Conservation (phyloP, 192 early-diverging fungal species). For the Entomortierella parvispora region DNA sequence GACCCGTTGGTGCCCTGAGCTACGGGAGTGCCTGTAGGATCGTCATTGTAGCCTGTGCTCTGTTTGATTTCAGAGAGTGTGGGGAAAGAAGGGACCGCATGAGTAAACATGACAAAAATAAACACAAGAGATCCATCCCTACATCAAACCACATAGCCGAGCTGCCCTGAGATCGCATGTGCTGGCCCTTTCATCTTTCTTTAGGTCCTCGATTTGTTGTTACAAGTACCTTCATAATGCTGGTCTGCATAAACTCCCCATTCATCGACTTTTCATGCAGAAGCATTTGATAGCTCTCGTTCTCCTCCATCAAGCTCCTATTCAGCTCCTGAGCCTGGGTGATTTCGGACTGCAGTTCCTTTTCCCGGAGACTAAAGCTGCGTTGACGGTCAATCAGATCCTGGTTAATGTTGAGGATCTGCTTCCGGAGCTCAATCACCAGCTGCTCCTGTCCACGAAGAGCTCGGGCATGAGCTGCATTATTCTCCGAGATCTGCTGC, state of each 20-base stretch:
- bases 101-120: not conserved
- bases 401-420: constrained; percentile 52
- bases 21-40: constrained; percentile 12
- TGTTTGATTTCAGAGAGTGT: not conserved
- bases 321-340: constrained; percentile 74
- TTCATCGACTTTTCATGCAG: constrained; percentile 84
- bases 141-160: no score
- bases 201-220: constrained; percentile 6
- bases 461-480: constrained; percentile 53
- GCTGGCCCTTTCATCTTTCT: not conserved
- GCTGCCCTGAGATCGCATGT: not conserved
- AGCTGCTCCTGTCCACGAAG: constrained; percentile 47
- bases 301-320: constrained; percentile 79
- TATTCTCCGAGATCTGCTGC: constrained; percentile 56
- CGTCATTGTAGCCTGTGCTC: constrained; percentile 42
- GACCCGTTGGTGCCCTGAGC: constrained; percentile 21
- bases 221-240: constrained; percentile 65
- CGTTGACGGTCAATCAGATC: constrained; percentile 34
- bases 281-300: constrained; percentile 83
- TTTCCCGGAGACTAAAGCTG: constrained; percentile 6
- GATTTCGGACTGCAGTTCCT: constrained; percentile 62
- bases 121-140: not conserved
- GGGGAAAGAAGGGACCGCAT: not conserved
- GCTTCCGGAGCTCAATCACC: constrained; percentile 45
- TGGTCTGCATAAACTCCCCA: constrained; percentile 76